A percentile compares a stretch with the other conserved stretches of the same genome.
Evolutionary conservation across 139 green algal species (phyloP).

Genomic region (Desmodesmus armatus): DNA sequence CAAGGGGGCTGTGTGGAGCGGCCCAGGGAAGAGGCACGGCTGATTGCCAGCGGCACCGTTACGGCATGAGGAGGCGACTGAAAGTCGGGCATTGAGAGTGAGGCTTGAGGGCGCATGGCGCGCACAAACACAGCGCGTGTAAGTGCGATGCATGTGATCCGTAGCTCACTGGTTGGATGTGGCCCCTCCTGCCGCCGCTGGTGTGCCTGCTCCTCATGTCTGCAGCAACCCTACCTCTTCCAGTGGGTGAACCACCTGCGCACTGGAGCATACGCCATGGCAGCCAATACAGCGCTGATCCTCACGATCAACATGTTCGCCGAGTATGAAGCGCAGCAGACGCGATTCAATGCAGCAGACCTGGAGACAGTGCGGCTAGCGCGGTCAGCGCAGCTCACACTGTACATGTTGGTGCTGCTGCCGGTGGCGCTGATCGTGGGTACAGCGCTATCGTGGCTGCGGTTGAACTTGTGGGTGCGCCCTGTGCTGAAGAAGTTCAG

Average conservation of each 20-base stretch:
- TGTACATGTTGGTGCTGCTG: not conserved
- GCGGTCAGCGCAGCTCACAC: not conserved
- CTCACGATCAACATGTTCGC: conserved; percentile 36
- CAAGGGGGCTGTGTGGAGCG: too few relatives aligned
- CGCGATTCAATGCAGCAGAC: not conserved
- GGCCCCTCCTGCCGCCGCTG: not conserved
- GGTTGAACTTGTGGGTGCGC: conserved; percentile 17
- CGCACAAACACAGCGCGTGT: too few relatives aligned
- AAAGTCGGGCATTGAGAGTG: too few relatives aligned
- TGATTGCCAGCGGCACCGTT: too few relatives aligned
- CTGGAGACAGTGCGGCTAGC: not conserved
- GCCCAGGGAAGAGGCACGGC: too few relatives aligned
- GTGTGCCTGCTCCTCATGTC: not conserved
- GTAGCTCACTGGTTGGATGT: not conserved
- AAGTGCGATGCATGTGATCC: not conserved
- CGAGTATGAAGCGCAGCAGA: not conserved
- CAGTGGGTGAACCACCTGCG: conserved; percentile 65
- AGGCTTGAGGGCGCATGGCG: too few relatives aligned
- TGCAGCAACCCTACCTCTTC: conserved; percentile 57
- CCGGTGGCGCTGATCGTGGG: not conserved
- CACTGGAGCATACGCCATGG: conserved; percentile 48
- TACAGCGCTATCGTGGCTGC: conserved; percentile 28
- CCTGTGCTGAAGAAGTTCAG: conserved; percentile 42
- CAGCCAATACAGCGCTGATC: conserved; percentile 52
- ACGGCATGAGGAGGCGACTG: too few relatives aligned